These are phyloP conservation scores for Mariannaea sp. DNA, from an alignment of 2,329 filamentous ascomycete species.

Conservation along the genomic window DNA sequence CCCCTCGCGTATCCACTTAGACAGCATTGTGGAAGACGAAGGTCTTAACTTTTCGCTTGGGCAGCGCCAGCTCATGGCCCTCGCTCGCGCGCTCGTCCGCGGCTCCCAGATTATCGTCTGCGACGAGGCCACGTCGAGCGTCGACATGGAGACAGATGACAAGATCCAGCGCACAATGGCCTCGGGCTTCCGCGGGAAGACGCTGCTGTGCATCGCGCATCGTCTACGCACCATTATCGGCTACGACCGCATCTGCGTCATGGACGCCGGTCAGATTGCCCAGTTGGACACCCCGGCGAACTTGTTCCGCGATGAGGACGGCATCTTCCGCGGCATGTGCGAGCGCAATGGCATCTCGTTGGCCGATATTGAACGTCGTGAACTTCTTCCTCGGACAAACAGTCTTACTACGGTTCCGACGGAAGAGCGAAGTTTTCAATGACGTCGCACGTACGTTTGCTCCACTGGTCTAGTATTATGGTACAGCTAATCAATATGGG, in stretches of 20 bases:
- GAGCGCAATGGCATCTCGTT: slow-evolving; percentile 73
- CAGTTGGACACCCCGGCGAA: slow-evolving; percentile 65
- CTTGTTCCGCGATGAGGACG: slow-evolving; percentile 61
- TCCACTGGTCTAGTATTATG: no score
- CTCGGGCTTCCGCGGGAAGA: slow-evolving; percentile 70
- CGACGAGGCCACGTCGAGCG: slow-evolving; percentile 77
- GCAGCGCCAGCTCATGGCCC: slow-evolving; percentile 74
- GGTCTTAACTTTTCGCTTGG: slow-evolving; percentile 76
- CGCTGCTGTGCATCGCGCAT: slow-evolving; percentile 75
- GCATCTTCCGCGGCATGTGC: slow-evolving; percentile 87
- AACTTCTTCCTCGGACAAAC: no score
- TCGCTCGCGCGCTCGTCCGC: slow-evolving; percentile 71
- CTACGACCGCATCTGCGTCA: slow-evolving; percentile 73
- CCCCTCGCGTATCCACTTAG: slow-evolving; percentile 42
- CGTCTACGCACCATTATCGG: slow-evolving; percentile 75
- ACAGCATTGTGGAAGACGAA: slow-evolving; percentile 67
- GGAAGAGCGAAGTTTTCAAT: no score
- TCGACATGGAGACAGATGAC: slow-evolving; percentile 74
- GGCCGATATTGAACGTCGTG: no score
- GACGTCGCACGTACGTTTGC: no score
- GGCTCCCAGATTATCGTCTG: slow-evolving; percentile 76
- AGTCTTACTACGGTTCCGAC: no score
- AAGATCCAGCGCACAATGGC: slow-evolving; percentile 74
- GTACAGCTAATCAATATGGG: no score
- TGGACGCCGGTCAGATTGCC: slow-evolving; percentile 67